These are phyloP conservation scores for Chara braunii DNA, from an alignment of 139 green algal genomes.

Conservation along the genomic window DNA sequence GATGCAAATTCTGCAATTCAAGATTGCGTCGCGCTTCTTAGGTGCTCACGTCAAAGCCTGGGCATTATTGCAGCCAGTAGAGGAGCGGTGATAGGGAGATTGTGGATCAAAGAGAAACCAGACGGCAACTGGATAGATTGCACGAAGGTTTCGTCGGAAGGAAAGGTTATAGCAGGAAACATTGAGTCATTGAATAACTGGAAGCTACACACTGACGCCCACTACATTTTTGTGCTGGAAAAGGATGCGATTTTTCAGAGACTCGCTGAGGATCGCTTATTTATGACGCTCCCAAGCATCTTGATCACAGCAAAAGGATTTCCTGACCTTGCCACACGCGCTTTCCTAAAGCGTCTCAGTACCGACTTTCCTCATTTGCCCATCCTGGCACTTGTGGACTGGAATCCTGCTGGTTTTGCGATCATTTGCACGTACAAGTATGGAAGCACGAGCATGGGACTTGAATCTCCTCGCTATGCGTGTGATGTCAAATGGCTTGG, in stretches of 20 bases:
- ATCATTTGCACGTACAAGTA: constrained; percentile 68
- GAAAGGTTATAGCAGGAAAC: constrained; percentile 52
- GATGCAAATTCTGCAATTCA: constrained; percentile 22
- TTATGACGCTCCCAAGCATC: constrained; percentile 40
- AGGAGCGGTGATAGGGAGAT: constrained; percentile 54
- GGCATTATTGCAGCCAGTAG: constrained; percentile 55
- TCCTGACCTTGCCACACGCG: constrained; percentile 66
- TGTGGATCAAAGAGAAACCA: constrained; percentile 46
- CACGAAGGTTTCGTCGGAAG: constrained; percentile 9
- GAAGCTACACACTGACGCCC: constrained; percentile 43
- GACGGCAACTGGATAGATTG: constrained; percentile 49
- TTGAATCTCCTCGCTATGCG: constrained; percentile 55
- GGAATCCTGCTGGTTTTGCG: constrained; percentile 61
- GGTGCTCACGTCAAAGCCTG: constrained; percentile 51
- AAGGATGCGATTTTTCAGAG: constrained; percentile 76
- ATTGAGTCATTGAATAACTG: constrained; percentile 40
- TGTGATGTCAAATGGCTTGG: constrained; percentile 68
- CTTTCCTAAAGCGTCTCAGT: constrained; percentile 11
- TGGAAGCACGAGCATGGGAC: constrained; percentile 56
- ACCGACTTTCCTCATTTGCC: constrained; percentile 18
- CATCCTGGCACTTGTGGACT: constrained; percentile 73
- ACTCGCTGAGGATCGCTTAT: constrained; percentile 48
- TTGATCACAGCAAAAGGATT: constrained; percentile 73
- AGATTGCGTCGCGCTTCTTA: constrained; percentile 49
- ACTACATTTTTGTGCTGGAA: constrained; percentile 64